Percentiles rank a stretch among this genome's conserved stretches.
Conservation (phyloP, 2,329 filamentous ascomycete genomes). For the Colletotrichum tropicale region DNA sequence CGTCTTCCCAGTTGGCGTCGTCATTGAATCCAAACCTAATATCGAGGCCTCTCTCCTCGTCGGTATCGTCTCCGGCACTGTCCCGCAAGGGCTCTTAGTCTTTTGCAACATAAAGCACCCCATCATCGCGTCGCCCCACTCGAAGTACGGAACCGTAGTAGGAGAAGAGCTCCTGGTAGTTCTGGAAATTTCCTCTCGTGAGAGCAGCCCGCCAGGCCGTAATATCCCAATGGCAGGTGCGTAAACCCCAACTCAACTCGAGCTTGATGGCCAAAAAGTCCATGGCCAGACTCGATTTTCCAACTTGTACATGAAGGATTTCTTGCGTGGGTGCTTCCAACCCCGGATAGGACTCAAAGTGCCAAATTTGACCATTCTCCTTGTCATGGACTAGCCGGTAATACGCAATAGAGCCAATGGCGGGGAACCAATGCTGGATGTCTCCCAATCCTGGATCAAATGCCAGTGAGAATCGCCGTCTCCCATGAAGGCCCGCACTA, state of each 20-base stretch:
- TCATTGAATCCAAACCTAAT: background rate
- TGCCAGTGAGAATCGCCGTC: background rate
- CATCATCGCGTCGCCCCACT: fast-evolving
- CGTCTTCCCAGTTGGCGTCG: background rate
- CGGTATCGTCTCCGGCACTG: fast-evolving
- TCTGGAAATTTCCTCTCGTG: background rate
- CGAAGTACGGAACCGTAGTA: background rate
- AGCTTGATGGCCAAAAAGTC: background rate
- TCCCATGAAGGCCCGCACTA: fast-evolving
- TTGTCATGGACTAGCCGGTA: background rate
- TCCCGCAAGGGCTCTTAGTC: fast-evolving
- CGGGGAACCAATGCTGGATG: too few relatives aligned
- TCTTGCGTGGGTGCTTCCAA: background rate
- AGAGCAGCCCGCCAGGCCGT: background rate
- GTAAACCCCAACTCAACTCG: background rate
- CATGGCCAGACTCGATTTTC: background rate
- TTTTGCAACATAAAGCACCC: background rate
- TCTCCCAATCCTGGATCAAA: background rate
- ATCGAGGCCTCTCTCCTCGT: fast-evolving
- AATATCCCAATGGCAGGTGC: background rate
- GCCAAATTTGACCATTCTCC: background rate
- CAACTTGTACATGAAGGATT: background rate
- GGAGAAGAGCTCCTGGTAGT: background rate
- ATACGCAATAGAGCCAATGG: background rate
- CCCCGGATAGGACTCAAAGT: background rate